These are phyloP conservation scores for Starmerella davenportii DNA, from an alignment of 805 yeast genomes.

Conservation along the genomic window DNA sequence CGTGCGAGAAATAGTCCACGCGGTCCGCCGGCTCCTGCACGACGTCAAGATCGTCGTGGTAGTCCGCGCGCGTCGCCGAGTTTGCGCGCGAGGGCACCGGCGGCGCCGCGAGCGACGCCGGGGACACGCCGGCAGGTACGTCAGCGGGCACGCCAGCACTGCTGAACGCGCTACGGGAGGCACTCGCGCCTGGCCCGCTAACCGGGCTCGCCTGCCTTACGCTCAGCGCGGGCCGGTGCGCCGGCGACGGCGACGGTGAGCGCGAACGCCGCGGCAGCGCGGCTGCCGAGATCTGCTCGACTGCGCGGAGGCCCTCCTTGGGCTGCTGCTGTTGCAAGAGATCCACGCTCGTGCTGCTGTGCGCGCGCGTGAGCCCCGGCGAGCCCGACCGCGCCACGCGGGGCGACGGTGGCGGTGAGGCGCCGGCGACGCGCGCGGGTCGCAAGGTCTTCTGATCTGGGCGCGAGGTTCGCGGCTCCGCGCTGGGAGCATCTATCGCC, in stretches of 20 bases:
- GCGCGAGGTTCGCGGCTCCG: too few relatives aligned
- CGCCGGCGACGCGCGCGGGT: too few relatives aligned
- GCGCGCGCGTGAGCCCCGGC: slow-evolving; percentile 10
- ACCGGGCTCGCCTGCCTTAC: neutral
- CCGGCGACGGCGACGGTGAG: neutral
- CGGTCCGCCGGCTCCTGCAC: slow-evolving; percentile 69
- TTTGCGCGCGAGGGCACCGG: neutral
- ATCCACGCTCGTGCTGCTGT: slow-evolving; percentile 10
- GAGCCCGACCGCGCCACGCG: too few relatives aligned
- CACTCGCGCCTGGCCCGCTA: neutral
- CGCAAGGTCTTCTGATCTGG: too few relatives aligned
- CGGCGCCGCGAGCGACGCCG: neutral
- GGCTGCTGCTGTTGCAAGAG: slow-evolving; percentile 1
- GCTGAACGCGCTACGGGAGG: neutral
- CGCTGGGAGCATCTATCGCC: too few relatives aligned
- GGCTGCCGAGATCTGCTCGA: slow-evolving; percentile 11
- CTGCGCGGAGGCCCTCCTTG: slow-evolving; percentile 12
- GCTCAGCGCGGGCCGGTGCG: neutral
- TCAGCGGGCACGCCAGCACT: too few relatives aligned
- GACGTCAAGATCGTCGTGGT: slow-evolving; percentile 21
- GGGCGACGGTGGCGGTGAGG: too few relatives aligned
- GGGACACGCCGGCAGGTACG: neutral
- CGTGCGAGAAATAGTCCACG: slow-evolving; percentile 85
- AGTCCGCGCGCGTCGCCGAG: neutral
- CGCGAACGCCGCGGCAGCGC: slow-evolving; percentile 2